Evolutionary conservation across 2,329 filamentous ascomycete species (phyloP).

Genomic region (Pyrenophora teres): DNA sequence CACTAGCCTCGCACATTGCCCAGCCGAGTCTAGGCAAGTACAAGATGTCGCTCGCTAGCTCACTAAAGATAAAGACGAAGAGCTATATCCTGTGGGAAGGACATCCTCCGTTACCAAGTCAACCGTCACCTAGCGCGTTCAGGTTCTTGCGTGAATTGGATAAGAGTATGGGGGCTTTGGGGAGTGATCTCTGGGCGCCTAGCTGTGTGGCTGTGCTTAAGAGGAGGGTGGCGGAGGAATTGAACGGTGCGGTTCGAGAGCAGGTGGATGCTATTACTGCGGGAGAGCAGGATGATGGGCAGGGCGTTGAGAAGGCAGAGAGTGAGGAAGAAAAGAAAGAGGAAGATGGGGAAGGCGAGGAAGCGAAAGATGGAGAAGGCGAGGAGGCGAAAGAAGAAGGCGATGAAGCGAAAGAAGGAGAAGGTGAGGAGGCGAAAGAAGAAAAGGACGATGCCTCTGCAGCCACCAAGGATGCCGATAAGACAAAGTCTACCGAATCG

Average conservation of each 20-base stretch:
- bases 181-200: conserved; percentile 81
- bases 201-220: conserved; percentile 69
- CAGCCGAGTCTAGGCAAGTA: conserved; percentile 52
- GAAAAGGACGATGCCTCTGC: neutral
- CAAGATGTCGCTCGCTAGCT: conserved; percentile 52
- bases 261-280: conserved; percentile 43
- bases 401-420: neutral
- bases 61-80: conserved; percentile 57
- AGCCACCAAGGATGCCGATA: conserved; percentile 3
- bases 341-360: conserved; percentile 5
- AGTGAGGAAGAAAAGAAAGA: conserved; percentile 4
- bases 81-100: conserved; percentile 81
- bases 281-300: conserved; percentile 10
- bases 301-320: conserved; percentile 4
- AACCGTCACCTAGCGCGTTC: conserved; percentile 77
- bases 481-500: conserved; percentile 13
- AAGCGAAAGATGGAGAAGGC: neutral
- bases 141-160: conserved; percentile 70
- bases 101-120: conserved; percentile 71
- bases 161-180: conserved; percentile 69
- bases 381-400: neutral
- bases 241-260: conserved; percentile 49
- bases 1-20: conserved; percentile 62
- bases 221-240: conserved; percentile 55
- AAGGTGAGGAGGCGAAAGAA: conserved; percentile 7